These are phyloP conservation scores for Geranomyces michiganensis DNA, from an alignment of 192 early-diverging fungal genomes.

Conservation along the genomic window DNA sequence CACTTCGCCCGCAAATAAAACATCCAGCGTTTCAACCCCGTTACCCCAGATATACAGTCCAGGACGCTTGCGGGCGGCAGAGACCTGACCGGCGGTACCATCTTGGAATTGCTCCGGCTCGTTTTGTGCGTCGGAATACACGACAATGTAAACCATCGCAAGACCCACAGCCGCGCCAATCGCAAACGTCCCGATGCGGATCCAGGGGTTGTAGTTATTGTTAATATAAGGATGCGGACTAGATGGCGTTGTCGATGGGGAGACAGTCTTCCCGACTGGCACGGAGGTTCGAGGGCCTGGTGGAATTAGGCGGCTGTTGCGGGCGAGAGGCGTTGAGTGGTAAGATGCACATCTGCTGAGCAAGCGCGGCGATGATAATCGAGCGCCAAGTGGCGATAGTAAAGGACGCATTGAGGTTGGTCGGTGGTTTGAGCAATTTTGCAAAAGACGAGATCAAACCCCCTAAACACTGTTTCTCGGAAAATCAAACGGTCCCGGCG, in stretches of 20 bases:
- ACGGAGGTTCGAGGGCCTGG: background rate
- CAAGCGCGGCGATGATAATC: no score
- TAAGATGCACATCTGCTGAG: no score
- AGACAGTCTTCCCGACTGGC: background rate
- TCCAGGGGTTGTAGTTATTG: background rate
- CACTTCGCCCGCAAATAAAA: slow-evolving; percentile 19
- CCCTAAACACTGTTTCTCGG: no score
- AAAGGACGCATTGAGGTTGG: no score
- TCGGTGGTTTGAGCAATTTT: no score
- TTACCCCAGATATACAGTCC: slow-evolving; percentile 28
- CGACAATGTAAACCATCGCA: background rate
- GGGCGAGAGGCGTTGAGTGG: no score
- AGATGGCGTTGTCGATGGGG: background rate
- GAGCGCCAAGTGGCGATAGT: no score
- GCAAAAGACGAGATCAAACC: no score
- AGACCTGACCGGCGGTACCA: background rate
- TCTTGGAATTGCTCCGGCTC: background rate
- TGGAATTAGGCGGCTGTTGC: background rate
- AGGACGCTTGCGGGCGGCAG: slow-evolving; percentile 4
- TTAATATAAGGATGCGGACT: background rate
- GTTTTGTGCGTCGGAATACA: background rate
- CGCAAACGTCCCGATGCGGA: slow-evolving; percentile 4
- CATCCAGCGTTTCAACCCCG: background rate
- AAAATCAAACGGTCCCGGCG: no score
- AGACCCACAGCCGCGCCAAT: slow-evolving; percentile 1